Evolutionary conservation across 371 early-diverging fungal species (phyloP).

Genomic region (Dichotomocladium elegans): DNA sequence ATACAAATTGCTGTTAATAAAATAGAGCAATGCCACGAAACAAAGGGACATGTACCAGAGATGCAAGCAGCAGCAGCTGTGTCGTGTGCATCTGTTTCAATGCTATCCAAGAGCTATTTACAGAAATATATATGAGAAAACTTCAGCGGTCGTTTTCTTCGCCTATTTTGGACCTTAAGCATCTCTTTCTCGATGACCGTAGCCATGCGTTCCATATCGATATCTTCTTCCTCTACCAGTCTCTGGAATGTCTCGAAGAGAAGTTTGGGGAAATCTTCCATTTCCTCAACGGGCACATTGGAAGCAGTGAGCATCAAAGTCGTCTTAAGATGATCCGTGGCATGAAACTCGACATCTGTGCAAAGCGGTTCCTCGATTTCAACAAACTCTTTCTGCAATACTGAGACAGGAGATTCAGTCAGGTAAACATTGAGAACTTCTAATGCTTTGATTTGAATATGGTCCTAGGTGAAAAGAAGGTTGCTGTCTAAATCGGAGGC

Average conservation of each 20-base stretch:
- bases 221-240: constrained; percentile 47
- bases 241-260: constrained; percentile 47
- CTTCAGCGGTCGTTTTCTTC: not conserved
- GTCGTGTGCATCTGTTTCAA: constrained; percentile 47
- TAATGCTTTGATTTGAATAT: constrained; percentile 37
- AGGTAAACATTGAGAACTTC: constrained; percentile 51
- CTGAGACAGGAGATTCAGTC: constrained; percentile 64
- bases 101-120: constrained; percentile 29
- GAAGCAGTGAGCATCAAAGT: constrained; percentile 51
- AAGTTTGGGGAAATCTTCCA: constrained; percentile 46
- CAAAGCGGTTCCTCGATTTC: constrained; percentile 67
- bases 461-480: constrained; percentile 26
- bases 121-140: not conserved
- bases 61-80: constrained; percentile 42
- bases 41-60: constrained; percentile 10
- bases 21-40: not conserved
- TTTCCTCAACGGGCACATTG: constrained; percentile 62
- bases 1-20: not conserved
- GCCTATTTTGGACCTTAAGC: constrained; percentile 45
- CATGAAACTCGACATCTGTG: constrained; percentile 58
- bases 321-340: constrained; percentile 52
- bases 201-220: constrained; percentile 65
- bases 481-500: too few species aligned
- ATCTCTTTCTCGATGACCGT: constrained; percentile 58
- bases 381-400: constrained; percentile 64